phyloP scores from a whole-genome alignment of 1,284 basidiomycete species.

The Ceratobasidium sp. region DNA sequence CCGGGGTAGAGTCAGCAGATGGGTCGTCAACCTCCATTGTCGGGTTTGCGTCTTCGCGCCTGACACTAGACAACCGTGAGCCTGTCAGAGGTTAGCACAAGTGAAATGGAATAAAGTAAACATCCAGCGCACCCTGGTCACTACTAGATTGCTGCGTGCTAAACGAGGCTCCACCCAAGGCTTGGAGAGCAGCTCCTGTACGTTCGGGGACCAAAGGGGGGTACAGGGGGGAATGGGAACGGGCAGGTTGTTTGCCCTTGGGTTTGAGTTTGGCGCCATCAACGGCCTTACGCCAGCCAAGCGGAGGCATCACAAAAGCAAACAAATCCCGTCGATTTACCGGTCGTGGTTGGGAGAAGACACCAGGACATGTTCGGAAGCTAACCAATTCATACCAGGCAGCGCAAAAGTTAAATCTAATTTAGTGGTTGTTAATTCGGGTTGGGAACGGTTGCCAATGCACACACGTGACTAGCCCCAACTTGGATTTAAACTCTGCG shows the following conservation, averaged over 20 bases:
- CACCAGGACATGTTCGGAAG: neutral
- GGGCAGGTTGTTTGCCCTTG: neutral
- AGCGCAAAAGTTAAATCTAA: conserved; percentile 13
- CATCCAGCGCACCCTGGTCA: neutral
- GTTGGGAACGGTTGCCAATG: neutral
- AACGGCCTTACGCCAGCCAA: conserved; percentile 36
- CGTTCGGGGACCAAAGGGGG: conserved; percentile 26
- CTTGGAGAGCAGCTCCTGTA: conserved; percentile 2
- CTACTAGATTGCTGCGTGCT: neutral
- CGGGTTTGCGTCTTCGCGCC: conserved; percentile 7
- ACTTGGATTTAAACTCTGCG: neutral
- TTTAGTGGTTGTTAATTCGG: conserved; percentile 18
- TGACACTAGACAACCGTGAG: neutral
- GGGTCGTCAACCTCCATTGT: conserved; percentile 34
- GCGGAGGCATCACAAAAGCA: conserved; percentile 36
- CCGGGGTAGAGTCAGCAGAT: conserved; percentile 26
- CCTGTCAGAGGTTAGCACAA: neutral
- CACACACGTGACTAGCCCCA: conserved; percentile 10
- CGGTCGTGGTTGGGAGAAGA: conserved; percentile 18
- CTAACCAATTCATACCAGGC: conserved; percentile 31
- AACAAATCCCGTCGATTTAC: conserved; percentile 16
- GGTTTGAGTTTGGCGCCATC: conserved; percentile 36
- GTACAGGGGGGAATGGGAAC: neutral
- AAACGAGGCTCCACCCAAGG: conserved; percentile 19
- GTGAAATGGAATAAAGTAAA: neutral